Conservation (phyloP, 2,329 filamentous ascomycete species). For the Elsinoe australis region DNA sequence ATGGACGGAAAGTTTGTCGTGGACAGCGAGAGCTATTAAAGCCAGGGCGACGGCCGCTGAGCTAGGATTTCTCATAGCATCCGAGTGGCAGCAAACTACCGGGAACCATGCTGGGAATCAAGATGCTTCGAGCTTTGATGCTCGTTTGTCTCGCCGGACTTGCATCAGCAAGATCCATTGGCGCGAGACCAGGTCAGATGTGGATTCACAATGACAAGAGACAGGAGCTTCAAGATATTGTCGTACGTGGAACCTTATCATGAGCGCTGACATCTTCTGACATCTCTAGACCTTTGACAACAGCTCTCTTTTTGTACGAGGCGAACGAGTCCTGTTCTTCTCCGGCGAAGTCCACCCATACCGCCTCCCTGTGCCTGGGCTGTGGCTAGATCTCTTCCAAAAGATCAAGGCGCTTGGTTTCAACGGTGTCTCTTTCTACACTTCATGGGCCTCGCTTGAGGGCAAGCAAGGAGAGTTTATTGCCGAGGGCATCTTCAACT, state of each 20-base stretch:
- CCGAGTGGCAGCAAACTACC: background rate
- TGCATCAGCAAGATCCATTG: slow-evolving; percentile 16
- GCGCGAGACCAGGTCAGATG: slow-evolving; percentile 7
- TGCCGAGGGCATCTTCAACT: slow-evolving; percentile 63
- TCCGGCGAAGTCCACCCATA: slow-evolving; percentile 68
- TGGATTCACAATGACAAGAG: slow-evolving; percentile 14
- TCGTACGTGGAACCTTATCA: background rate
- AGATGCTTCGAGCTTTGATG: background rate
- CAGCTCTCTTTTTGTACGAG: slow-evolving; percentile 57
- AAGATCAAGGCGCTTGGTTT: slow-evolving; percentile 77
- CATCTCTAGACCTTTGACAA: slow-evolving; percentile 10
- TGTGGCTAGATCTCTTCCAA: slow-evolving; percentile 68
- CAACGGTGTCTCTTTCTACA: slow-evolving; percentile 71
- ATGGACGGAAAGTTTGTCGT: background rate
- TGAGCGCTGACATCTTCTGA: background rate
- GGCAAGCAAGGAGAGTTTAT: slow-evolving; percentile 62
- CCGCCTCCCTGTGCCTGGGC: slow-evolving; percentile 51
- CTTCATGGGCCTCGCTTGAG: slow-evolving; percentile 70
- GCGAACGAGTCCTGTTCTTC: slow-evolving; percentile 63
- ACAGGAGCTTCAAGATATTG: slow-evolving; percentile 11
- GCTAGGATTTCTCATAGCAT: background rate
- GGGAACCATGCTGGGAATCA: slow-evolving; percentile 9
- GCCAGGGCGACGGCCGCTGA: background rate
- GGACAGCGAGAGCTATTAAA: slow-evolving; percentile 1
- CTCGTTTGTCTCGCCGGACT: slow-evolving; percentile 6